Conservation (phyloP, 306 rosid species). For the Arachis hypogaea region DNA sequence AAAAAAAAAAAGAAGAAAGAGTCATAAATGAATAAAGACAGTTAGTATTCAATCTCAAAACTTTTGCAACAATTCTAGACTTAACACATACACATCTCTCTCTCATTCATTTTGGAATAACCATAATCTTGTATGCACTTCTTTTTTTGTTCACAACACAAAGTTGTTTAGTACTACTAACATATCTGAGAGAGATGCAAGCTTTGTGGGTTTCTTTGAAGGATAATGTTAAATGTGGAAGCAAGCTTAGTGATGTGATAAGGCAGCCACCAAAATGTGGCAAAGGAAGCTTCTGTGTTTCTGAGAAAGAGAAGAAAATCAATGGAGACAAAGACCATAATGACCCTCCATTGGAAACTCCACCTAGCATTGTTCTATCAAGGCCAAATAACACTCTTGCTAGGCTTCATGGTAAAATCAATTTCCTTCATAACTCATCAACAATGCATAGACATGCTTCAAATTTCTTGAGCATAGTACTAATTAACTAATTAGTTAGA, state of each 20-base stretch:
- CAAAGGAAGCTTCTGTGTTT: conserved; percentile 32
- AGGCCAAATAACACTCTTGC: conserved; percentile 40
- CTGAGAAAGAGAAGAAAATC: conserved; percentile 35
- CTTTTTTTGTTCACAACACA: background rate
- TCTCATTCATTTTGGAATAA: background rate
- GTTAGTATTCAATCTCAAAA: background rate
- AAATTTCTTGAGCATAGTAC: background rate
- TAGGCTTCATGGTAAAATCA: conserved; percentile 53
- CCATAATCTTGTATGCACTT: conserved; percentile 1
- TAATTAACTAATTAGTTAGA: too few relatives aligned
- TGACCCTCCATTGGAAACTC: conserved; percentile 45
- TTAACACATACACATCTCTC: background rate
- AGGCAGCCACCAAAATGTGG: conserved; percentile 33
- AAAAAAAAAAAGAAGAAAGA: background rate
- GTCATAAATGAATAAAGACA: conserved; percentile 35
- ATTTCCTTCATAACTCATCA: too few relatives aligned
- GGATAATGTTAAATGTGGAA: conserved; percentile 65
- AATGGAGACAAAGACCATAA: conserved; percentile 34
- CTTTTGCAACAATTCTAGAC: conserved; percentile 19
- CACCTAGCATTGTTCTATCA: conserved; percentile 33
- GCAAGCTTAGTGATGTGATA: conserved; percentile 55
- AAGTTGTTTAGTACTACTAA: too few relatives aligned
- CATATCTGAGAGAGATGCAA: conserved; percentile 48
- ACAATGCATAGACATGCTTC: background rate
- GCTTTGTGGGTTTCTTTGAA: conserved; percentile 63